Conservation (phyloP, 192 early-diverging fungal species). For the Coemansia sp. region DNA sequence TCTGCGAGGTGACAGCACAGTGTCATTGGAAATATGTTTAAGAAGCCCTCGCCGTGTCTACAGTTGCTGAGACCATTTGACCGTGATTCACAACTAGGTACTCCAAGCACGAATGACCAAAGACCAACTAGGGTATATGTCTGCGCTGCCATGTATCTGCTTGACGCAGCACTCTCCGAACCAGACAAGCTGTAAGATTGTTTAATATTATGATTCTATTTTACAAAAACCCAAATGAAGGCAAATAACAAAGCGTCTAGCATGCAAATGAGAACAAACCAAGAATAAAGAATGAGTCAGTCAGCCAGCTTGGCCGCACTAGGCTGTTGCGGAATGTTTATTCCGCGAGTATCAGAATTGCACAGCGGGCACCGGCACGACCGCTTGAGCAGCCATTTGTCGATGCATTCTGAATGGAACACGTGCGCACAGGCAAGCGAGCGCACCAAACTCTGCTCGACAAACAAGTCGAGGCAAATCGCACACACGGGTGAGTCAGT, state of each 20-base stretch:
- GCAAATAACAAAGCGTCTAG: conserved; percentile 4
- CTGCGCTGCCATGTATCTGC: conserved; percentile 33
- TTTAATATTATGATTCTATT: neutral
- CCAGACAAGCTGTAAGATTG: neutral
- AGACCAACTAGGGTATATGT: conserved; percentile 64
- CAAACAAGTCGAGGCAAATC: conserved; percentile 36
- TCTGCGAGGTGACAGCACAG: conserved; percentile 72
- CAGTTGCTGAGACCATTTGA: conserved; percentile 7
- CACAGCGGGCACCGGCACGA: conserved; percentile 49
- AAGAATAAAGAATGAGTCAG: neutral
- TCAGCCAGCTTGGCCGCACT: conserved; percentile 24
- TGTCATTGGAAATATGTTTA: conserved; percentile 71
- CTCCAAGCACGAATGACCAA: conserved; percentile 44
- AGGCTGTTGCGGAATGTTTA: conserved; percentile 18
- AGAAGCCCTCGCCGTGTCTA: neutral
- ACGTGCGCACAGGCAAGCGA: conserved; percentile 35
- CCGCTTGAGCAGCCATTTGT: conserved; percentile 41
- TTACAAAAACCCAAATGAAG: neutral
- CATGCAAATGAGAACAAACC: too few relatives aligned
- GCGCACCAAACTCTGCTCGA: conserved; percentile 18
- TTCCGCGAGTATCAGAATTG: conserved; percentile 25
- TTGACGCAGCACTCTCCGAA: neutral
- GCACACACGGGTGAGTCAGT: conserved; percentile 14
- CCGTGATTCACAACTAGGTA: conserved; percentile 12
- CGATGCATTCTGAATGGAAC: conserved; percentile 39